Conservation (phyloP, 2,329 filamentous ascomycete species). For the Scedosporium aurantiacum region DNA sequence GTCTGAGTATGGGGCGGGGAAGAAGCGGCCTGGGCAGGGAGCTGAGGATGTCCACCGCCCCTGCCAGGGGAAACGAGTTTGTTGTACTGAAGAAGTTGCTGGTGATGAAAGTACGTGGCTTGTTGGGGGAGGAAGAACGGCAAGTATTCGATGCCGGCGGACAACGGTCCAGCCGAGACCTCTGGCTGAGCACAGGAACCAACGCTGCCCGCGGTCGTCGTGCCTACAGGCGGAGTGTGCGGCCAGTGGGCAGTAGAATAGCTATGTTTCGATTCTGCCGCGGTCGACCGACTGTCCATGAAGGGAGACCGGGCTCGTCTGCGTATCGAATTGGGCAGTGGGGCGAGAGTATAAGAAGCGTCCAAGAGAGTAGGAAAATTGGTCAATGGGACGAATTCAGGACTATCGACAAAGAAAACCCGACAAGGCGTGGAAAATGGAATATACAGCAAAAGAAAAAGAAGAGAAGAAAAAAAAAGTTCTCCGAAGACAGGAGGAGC, state of each 20-base stretch:
- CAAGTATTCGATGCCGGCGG: constrained; percentile 40
- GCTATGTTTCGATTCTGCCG: constrained; percentile 39
- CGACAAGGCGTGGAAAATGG: background rate
- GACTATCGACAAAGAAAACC: background rate
- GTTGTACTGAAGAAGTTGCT: constrained; percentile 55
- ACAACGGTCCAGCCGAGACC: constrained; percentile 19
- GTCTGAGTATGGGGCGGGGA: constrained; percentile 39
- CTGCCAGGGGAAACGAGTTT: constrained; percentile 49
- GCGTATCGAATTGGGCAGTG: constrained; percentile 10
- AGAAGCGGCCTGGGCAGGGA: constrained; percentile 43
- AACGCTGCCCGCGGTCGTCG: constrained; percentile 14
- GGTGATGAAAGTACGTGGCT: constrained; percentile 42
- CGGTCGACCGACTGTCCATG: constrained; percentile 40
- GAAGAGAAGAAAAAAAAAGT: background rate
- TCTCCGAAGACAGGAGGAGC: background rate
- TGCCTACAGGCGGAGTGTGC: constrained; percentile 1
- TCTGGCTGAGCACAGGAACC: constrained; percentile 15
- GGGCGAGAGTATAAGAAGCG: background rate
- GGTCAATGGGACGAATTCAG: background rate
- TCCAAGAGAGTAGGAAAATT: background rate
- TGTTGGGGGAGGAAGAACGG: constrained; percentile 50
- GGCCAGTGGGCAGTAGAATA: constrained; percentile 22
- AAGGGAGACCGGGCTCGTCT: constrained; percentile 22
- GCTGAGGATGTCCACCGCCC: constrained; percentile 40
- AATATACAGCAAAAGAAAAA: background rate